Evolutionary conservation across 208 protist species (phyloP), one percentile per base, ranked within the genome.

Genomic region (Entamoeba nuttalli): DNA sequence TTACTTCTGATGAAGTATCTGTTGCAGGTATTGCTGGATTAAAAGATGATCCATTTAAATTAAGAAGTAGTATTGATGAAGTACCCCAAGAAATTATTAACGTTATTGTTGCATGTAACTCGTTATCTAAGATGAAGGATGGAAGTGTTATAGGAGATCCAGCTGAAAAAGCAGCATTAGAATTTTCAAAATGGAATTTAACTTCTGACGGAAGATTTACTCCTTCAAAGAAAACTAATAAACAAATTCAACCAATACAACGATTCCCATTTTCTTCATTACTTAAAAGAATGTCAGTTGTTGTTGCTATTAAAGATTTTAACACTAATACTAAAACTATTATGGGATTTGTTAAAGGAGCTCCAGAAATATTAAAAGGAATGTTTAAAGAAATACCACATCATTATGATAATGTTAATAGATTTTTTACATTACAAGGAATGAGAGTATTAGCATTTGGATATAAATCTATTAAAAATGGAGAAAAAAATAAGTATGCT

Each of bases 391-490:
- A 96, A 17, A 95, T 98, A 93, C 98, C 98, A 41, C 94, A 94
- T 5, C 94, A 98, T 48, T 99, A 98, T 95, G 97, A 98, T 51
- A 93, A 96, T 53, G 95, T 97, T 41, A 98, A 98, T 2, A 97
- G 98, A 95, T 93, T 96, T 35, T 98, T 97, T 71, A 98, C 98
- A 0, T 94, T 97, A 14, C 84, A 98, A 57, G 99, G 99, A 25
- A 98, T 97, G 95, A 98, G 99, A 84, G 99, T 99, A 48, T 98
- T 99, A 55, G 98, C 99, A 1, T 96, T 99, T 2, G 99, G 97
- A 44, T 98, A 98, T 96, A 98, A 98, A 52, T 2, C 14, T 21
- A 30, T 53, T 7, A 44, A 96, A 52, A 7, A 9, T 17, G 41
- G 7, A 30, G 44, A 95, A 11, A 48, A n/a, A 5, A 25, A 62